Base-by-base conservation (phyloP, 805 yeast species). In the Saturnispora sekii region DNA sequence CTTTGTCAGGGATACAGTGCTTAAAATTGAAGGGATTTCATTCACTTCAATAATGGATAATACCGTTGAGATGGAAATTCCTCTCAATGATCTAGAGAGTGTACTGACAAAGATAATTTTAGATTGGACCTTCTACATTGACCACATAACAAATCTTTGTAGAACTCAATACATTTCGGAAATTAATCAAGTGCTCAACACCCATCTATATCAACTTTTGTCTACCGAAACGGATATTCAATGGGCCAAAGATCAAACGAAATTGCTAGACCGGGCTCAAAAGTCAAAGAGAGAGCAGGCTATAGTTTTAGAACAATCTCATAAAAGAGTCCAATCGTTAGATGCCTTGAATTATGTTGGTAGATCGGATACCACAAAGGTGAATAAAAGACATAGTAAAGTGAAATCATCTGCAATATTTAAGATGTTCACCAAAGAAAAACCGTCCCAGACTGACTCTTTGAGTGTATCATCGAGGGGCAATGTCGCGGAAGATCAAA, bases 61-160 rank as follows among this genome's bases (percentile, higher is more conserved):
- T 6, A 48, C 40, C 10, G 48, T 57, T 14, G 43, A 54, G 3
- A 54, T 54, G 31, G 52, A 55, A 6, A 61, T 71, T 10, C 48
- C 54, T 11, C 49, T 60, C 17, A 43, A 53, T 2, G 64, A 66
- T 12, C 59, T 76, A 14, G 57, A 70, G 4, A 53, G 53, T 1
- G 53, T 60, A 16, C 50, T 77, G 26, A 58, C 68, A 4, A 61
- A 60, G 12, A 70, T 72, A 12, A 18, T 38, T 26, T 5, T n/a
- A 14, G 11, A 30, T 18, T 15, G 15, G 15, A 31, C 14, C n/a
- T 11, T 10, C 14, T 14, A 30, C 34, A 39, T 35, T n/a, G 32
- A 42, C 32, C 17, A 35, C 7, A 56, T 67, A 11, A 63, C 62
- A 5, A 70, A 71, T 48, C 53, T 57, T 4, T 47, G 41, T 3